These are phyloP conservation scores for Hamigera avellanea DNA, from an alignment of 495 filamentous ascomycete species.

Conservation along the genomic window DNA sequence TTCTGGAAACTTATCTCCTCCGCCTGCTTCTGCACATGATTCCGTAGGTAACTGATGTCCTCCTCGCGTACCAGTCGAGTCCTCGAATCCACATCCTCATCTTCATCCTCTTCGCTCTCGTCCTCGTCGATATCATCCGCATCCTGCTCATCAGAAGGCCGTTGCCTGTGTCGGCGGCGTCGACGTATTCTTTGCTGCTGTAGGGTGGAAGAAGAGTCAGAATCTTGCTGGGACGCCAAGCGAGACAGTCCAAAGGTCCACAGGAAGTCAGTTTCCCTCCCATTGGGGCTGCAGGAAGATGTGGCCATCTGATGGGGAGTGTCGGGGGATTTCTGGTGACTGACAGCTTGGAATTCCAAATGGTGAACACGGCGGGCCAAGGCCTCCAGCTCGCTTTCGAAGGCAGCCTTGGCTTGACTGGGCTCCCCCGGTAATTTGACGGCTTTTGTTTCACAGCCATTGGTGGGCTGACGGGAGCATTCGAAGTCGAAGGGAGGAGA, in stretches of 20 bases:
- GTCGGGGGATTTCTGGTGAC: slow-evolving; percentile 46
- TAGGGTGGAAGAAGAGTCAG: slow-evolving; percentile 25
- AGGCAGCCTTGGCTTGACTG: slow-evolving; percentile 49
- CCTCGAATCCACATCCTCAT: slow-evolving; percentile 24
- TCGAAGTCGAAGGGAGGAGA: slow-evolving; percentile 30
- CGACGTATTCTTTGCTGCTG: slow-evolving; percentile 30
- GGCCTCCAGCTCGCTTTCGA: slow-evolving; percentile 61
- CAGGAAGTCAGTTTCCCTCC: slow-evolving; percentile 25
- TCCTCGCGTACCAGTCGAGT: slow-evolving; percentile 49
- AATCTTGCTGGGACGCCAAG: slow-evolving; percentile 26
- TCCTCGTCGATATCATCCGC: slow-evolving; percentile 20
- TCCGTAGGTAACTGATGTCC: slow-evolving; percentile 57
- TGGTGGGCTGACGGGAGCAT: slow-evolving; percentile 18
- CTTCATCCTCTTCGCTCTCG: slow-evolving; percentile 30
- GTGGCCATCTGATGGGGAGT: slow-evolving; percentile 46
- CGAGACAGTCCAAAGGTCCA: slow-evolving; percentile 30
- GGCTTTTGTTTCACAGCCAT: slow-evolving; percentile 28
- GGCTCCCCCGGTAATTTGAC: slow-evolving; percentile 53
- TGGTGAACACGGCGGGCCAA: slow-evolving; percentile 55
- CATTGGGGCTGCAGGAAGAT: slow-evolving; percentile 32
- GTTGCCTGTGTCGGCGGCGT: slow-evolving; percentile 15
- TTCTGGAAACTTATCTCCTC: slow-evolving; percentile 66
- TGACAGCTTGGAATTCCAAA: slow-evolving; percentile 55
- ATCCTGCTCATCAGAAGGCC: slow-evolving; percentile 16
- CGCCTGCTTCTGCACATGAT: slow-evolving; percentile 69